Evolutionary conservation across 208 protist species (phyloP).

Genomic region (Crithidia thermophila): DNA sequence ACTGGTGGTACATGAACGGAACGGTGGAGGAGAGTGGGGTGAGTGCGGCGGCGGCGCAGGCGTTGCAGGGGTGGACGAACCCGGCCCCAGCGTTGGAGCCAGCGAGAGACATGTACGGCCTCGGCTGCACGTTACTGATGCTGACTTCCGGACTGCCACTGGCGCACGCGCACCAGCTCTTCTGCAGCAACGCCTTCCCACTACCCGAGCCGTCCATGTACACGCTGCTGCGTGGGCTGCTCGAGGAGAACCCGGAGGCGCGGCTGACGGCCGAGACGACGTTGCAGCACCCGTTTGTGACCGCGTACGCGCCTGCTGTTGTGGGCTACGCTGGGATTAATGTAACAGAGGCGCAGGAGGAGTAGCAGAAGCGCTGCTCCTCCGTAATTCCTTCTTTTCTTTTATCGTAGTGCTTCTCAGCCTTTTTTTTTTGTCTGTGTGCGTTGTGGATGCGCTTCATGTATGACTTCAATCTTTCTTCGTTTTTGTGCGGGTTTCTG

Average conservation of each 20-base stretch:
- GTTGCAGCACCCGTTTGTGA: conserved; percentile 7
- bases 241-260: conserved; percentile 1
- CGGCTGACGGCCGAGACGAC: conserved; percentile 12
- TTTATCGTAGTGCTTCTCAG: no score
- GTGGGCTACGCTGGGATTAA: no score
- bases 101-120: conserved; percentile 8
- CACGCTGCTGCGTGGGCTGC: conserved; percentile 5
- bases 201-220: not conserved
- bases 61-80: not conserved
- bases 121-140: conserved; percentile 6
- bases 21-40: no score
- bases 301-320: no score
- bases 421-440: not conserved
- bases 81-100: not conserved
- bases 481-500: not conserved
- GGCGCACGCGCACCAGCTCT: not conserved
- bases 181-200: not conserved
- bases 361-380: no score
- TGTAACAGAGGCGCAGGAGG: no score
- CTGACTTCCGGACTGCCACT: not conserved
- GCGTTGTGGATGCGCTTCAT: no score
- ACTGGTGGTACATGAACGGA: no score
- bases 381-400: no score
- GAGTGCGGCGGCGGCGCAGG: no score
- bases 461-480: no score